Evolutionary conservation across 1,139 yeast genomes (phyloP).

Genomic region (Yamadazyma sp.): DNA sequence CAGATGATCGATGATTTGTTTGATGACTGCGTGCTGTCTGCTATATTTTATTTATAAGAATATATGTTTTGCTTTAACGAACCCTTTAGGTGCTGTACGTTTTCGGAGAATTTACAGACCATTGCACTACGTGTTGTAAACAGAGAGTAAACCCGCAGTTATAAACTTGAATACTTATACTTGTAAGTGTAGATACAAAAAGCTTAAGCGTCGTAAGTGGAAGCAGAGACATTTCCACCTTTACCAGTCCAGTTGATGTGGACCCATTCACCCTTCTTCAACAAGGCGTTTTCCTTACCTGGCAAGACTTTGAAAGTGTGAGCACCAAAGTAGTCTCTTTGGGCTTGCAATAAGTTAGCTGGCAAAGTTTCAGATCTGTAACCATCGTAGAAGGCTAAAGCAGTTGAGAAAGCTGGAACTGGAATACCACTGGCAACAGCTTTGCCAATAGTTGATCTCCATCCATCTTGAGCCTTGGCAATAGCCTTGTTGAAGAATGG

Average conservation of each 20-base stretch:
- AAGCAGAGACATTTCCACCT: conserved; percentile 96
- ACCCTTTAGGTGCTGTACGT: not conserved
- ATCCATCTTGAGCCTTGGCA: conserved; percentile 89
- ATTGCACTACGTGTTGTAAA: no score
- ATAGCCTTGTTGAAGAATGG: conserved; percentile 92
- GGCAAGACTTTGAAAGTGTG: conserved; percentile 97
- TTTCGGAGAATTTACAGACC: no score
- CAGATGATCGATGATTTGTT: not conserved
- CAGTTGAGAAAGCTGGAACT: conserved; percentile 96
- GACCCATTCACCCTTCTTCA: conserved; percentile 85
- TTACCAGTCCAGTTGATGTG: conserved; percentile 99
- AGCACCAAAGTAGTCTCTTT: conserved; percentile 99
- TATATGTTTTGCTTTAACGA: not conserved
- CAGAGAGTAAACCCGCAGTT: no score
- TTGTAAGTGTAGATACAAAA: not conserved
- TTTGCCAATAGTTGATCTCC: conserved; percentile 85
- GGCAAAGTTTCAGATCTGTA: conserved; percentile 95
- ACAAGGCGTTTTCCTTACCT: conserved; percentile 70
- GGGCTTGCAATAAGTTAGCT: conserved; percentile 98
- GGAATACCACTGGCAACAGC: conserved; percentile 89
- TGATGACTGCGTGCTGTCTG: no score
- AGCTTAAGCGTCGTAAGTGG: conserved; percentile 84
- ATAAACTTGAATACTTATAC: not conserved
- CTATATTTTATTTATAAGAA: not conserved
- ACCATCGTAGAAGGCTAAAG: conserved; percentile 97